Evolutionary conservation across 768 basidiomycete genomes (phyloP).

Genomic region (Boletellus sp.): DNA sequence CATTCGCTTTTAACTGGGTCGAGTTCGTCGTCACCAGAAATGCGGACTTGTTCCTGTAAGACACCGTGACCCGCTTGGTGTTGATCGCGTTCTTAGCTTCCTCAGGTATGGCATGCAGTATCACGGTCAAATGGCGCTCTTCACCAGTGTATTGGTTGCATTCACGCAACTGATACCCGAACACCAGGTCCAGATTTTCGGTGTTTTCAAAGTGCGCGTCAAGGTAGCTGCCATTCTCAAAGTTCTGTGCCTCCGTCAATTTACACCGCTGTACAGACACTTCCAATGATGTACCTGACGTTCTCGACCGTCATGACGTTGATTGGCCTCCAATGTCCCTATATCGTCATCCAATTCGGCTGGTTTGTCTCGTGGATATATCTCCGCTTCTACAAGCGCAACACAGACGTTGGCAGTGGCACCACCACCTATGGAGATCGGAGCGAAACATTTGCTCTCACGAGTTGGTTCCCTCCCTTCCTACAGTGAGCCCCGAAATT

Average conservation of each 20-base stretch:
- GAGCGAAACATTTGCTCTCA: constrained; percentile 92
- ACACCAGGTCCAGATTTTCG: constrained; percentile 93
- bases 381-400: constrained; percentile 95
- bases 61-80: constrained; percentile 11
- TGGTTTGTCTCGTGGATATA: constrained; percentile 97
- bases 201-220: constrained; percentile 78
- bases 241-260: not conserved
- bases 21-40: constrained; percentile 69
- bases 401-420: constrained; percentile 60
- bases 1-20: constrained; percentile 85
- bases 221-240: constrained; percentile 54
- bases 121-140: constrained; percentile 90
- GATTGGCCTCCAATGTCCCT: constrained; percentile 83
- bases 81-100: constrained; percentile 12
- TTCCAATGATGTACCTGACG: constrained; percentile 94
- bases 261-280: constrained; percentile 46
- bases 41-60: constrained; percentile 76
- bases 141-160: constrained; percentile 86
- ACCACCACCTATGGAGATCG: constrained; percentile 83
- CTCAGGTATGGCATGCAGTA: constrained; percentile 82
- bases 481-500: constrained; percentile 63
- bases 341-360: constrained; percentile 96
- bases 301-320: constrained; percentile 83
- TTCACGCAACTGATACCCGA: constrained; percentile 98
- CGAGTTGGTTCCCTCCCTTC: constrained; percentile 96